Percentiles rank a stretch among this genome's conserved stretches.
Evolutionary conservation across 1,139 yeast genomes (phyloP).

Genomic region (Suhomyces bokatorum): DNA sequence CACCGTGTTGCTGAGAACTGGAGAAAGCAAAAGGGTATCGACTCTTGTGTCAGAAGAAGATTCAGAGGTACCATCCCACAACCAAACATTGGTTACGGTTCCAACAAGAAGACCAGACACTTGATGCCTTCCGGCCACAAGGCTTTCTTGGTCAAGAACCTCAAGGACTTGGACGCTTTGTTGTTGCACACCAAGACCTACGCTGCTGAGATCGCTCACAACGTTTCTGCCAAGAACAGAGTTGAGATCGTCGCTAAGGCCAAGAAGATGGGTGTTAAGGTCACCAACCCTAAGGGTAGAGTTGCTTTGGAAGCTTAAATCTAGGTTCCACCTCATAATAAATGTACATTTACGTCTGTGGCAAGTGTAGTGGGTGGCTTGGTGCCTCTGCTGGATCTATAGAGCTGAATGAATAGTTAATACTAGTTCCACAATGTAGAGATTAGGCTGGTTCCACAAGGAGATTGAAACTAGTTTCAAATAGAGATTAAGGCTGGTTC

Average conservation of each 20-base stretch:
- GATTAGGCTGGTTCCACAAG: too few relatives aligned
- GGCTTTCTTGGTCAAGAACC: conserved; percentile 90
- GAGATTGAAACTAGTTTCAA: too few relatives aligned
- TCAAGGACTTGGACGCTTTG: conserved; percentile 91
- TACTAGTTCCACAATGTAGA: not conserved
- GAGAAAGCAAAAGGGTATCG: conserved; percentile 99
- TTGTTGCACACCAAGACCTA: conserved; percentile 96
- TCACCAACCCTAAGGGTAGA: conserved; percentile 99
- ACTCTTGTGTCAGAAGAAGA: conserved; percentile 99
- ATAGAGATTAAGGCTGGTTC: too few relatives aligned
- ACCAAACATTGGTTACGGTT: conserved; percentile 99
- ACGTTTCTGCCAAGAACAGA: conserved; percentile 98
- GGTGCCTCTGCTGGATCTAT: conserved; percentile 3
- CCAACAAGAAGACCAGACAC: conserved; percentile 98
- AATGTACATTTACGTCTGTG: conserved; percentile 13
- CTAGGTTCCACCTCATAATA: conserved; percentile 5
- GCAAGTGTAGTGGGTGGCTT: conserved; percentile 2
- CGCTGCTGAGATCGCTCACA: conserved; percentile 99
- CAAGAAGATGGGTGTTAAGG: conserved; percentile 97
- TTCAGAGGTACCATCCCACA: conserved; percentile 99
- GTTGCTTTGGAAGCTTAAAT: conserved; percentile 94
- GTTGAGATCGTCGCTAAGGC: conserved; percentile 95
- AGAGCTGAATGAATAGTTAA: conserved; percentile 4
- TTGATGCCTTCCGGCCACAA: conserved; percentile 98
- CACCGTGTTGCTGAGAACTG: conserved; percentile 97